Evolutionary conservation across 2,329 filamentous ascomycete genomes (phyloP).

Genomic region (Gaeumannomyces tritici): DNA sequence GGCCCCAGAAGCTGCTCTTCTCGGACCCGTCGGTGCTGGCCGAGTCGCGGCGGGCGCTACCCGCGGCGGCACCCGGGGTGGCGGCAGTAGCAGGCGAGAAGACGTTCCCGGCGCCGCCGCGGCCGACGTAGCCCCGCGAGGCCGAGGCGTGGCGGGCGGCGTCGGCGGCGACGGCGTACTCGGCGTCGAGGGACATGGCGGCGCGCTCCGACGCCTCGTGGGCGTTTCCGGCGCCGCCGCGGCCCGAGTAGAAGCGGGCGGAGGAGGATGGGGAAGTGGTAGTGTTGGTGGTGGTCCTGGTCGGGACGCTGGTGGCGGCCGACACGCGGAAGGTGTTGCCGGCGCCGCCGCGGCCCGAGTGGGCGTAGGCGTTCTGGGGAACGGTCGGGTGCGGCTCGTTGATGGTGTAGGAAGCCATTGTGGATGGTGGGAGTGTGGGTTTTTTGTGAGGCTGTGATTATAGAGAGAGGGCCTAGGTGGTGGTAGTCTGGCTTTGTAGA

Average conservation of each 20-base stretch:
- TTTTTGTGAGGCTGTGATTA: background rate
- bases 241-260: slow-evolving; percentile 52
- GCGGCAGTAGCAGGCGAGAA: slow-evolving; percentile 15
- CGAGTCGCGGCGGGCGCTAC: slow-evolving; percentile 17
- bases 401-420: slow-evolving; percentile 33
- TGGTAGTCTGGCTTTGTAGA: too few species aligned
- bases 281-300: slow-evolving; percentile 31
- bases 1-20: slow-evolving; percentile 24
- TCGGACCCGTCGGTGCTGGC: slow-evolving; percentile 7
- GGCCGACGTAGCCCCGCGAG: slow-evolving; percentile 49
- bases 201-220: slow-evolving; percentile 40
- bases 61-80: slow-evolving; percentile 17
- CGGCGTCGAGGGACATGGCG: slow-evolving; percentile 59
- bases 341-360: slow-evolving; percentile 45
- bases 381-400: slow-evolving; percentile 39
- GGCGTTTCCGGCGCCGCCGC: slow-evolving; percentile 59
- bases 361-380: slow-evolving; percentile 34
- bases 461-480: too few species aligned
- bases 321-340: slow-evolving; percentile 45
- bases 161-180: slow-evolving; percentile 46
- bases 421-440: slow-evolving; percentile 7
- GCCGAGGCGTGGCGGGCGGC: slow-evolving; percentile 42
- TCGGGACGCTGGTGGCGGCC: slow-evolving; percentile 32
- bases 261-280: slow-evolving; percentile 31
- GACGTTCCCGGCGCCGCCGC: slow-evolving; percentile 55